phyloP scores from a whole-genome alignment of 108 stramenopile genomes.

The Seminavis robusta region DNA sequence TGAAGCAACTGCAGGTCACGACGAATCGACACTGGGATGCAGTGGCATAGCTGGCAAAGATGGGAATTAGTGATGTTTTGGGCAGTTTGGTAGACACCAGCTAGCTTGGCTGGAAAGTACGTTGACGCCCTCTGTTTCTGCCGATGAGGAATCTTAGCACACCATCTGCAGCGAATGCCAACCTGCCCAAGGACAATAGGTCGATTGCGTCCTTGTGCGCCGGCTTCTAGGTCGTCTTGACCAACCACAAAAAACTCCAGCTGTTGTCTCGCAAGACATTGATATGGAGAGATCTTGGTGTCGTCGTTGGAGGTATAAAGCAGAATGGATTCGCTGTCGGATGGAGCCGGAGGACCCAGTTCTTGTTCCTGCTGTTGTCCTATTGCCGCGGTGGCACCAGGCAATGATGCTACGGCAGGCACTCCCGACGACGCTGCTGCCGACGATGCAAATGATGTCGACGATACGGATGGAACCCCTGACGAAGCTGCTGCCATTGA shows the following conservation, averaged over 20 bases:
- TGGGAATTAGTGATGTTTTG: constrained; percentile 47
- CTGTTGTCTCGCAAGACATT: constrained; percentile 42
- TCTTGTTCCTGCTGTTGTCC: too few species aligned
- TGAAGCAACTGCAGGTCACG: constrained; percentile 4
- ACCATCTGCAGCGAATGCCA: constrained; percentile 42
- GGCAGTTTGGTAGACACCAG: constrained; percentile 38
- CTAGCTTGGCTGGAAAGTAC: constrained; percentile 36
- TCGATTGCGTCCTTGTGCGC: constrained; percentile 34
- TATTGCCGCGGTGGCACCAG: too few species aligned
- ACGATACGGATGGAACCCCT: too few species aligned
- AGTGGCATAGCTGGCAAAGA: constrained; percentile 26
- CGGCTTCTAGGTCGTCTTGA: constrained; percentile 19
- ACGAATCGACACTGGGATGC: constrained; percentile 15
- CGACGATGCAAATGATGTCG: too few species aligned
- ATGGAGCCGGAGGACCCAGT: too few species aligned
- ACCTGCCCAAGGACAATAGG: constrained; percentile 33
- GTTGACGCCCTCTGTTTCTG: constrained; percentile 19
- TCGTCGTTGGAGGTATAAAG: constrained; percentile 12
- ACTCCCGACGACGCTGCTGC: too few species aligned
- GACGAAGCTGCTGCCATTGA: too few species aligned
- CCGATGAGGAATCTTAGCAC: constrained; percentile 12
- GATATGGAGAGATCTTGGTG: constrained; percentile 31
- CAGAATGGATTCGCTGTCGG: not conserved
- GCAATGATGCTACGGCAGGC: too few species aligned
- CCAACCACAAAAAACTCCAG: constrained; percentile 46